These are phyloP conservation scores for Persicaria maculosa DNA, from an alignment of 148 eudicot genomes.

Conservation along the genomic window DNA sequence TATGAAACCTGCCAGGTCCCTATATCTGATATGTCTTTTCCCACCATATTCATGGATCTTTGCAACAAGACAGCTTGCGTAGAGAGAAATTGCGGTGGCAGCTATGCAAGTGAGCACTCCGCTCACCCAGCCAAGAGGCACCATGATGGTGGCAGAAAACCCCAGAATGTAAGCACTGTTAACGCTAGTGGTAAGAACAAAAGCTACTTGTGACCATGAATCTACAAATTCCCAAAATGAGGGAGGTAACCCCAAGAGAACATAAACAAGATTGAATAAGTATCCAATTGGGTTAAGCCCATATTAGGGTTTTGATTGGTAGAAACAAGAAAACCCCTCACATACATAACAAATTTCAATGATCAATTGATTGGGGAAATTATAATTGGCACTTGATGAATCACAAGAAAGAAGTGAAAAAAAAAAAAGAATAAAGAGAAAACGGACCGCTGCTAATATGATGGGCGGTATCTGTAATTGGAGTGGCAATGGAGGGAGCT, in stretches of 20 bases:
- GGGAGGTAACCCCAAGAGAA: neutral
- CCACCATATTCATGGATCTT: conserved; percentile 88
- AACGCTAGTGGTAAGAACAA: conserved; percentile 78
- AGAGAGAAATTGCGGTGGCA: conserved; percentile 61
- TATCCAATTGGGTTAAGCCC: neutral
- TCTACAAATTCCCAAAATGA: conserved; percentile 31
- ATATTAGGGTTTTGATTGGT: conserved; percentile 1
- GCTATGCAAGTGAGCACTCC: conserved; percentile 62
- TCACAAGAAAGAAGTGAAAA: neutral
- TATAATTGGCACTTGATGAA: too few species aligned
- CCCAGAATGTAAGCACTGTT: conserved; percentile 92
- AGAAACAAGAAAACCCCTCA: neutral
- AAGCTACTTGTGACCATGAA: conserved; percentile 91
- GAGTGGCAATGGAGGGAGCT: conserved; percentile 20
- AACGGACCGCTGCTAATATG: conserved; percentile 60
- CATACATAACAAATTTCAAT: neutral
- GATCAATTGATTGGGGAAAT: neutral
- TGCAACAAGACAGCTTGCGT: conserved; percentile 78
- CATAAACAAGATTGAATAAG: neutral
- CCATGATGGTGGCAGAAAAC: conserved; percentile 76
- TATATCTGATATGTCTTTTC: conserved; percentile 77
- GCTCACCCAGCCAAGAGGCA: conserved; percentile 80
- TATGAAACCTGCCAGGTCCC: conserved; percentile 77
- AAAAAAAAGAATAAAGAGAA: neutral
- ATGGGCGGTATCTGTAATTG: conserved; percentile 75